These are phyloP conservation scores for Phytophthora quininea DNA, from an alignment of 352 stramenopile genomes.

Conservation along the genomic window DNA sequence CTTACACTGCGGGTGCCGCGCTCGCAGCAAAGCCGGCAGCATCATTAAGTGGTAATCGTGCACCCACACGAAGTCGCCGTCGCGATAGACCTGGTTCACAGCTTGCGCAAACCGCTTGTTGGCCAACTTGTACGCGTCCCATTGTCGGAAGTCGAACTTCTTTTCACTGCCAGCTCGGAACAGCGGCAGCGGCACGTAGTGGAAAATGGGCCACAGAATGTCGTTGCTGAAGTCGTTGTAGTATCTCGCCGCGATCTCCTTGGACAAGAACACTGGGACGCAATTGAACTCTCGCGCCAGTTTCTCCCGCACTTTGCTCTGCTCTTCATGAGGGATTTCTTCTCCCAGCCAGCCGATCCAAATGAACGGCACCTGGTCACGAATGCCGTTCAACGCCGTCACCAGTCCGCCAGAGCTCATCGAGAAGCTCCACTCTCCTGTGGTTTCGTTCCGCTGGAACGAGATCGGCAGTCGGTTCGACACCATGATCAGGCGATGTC, in stretches of 20 bases:
- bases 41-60: conserved; percentile 92
- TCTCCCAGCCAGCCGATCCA: conserved; percentile 93
- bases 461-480: conserved; percentile 92
- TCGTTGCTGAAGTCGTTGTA: conserved; percentile 94
- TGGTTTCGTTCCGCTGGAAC: conserved; percentile 85
- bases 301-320: conserved; percentile 80
- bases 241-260: conserved; percentile 89
- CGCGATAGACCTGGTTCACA: conserved; percentile 77
- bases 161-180: conserved; percentile 90
- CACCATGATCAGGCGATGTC: conserved; percentile 88
- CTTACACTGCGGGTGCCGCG: conserved; percentile 71
- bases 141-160: conserved; percentile 91
- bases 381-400: conserved; percentile 88
- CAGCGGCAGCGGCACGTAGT: conserved; percentile 90
- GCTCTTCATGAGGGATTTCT: conserved; percentile 86
- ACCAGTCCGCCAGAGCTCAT: conserved; percentile 91
- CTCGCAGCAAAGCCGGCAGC: conserved; percentile 76
- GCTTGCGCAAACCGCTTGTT: conserved; percentile 87
- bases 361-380: conserved; percentile 89
- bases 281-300: conserved; percentile 90
- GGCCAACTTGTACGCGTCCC: conserved; percentile 87
- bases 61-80: conserved; percentile 89
- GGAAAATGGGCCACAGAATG: conserved; percentile 92
- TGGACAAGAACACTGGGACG: conserved; percentile 88
- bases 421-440: conserved; percentile 84